These are phyloP conservation scores for Hypoxylon rickii DNA, from an alignment of 495 filamentous ascomycete species.

Conservation along the genomic window DNA sequence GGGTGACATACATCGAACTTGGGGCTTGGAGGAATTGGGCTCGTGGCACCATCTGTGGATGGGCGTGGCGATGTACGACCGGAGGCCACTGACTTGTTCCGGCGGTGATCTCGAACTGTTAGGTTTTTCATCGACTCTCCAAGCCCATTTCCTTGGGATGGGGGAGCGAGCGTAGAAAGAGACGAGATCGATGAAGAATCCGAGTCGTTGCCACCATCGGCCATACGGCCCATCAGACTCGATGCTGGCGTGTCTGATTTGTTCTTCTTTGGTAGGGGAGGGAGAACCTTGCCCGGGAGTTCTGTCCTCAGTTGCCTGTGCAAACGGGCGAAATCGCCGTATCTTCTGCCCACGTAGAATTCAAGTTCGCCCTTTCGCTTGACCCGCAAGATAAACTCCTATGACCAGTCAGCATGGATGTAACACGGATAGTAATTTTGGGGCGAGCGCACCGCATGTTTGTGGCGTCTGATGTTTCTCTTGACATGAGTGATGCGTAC, in stretches of 20 bases:
- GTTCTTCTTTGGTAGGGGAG: slow-evolving; percentile 88
- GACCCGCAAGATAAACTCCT: slow-evolving; percentile 91
- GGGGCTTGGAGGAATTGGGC: slow-evolving; percentile 14
- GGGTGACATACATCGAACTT: slow-evolving; percentile 29
- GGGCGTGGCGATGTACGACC: slow-evolving; percentile 44
- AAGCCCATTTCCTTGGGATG: slow-evolving; percentile 27
- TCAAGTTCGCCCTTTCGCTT: slow-evolving; percentile 72
- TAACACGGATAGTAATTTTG: background rate
- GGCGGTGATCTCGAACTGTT: slow-evolving; percentile 45
- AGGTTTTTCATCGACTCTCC: slow-evolving; percentile 47
- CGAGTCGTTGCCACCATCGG: slow-evolving; percentile 63
- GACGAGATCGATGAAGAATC: slow-evolving; percentile 81
- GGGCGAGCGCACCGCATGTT: slow-evolving; percentile 74
- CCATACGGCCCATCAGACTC: slow-evolving; percentile 49
- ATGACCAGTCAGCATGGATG: slow-evolving; percentile 22
- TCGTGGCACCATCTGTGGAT: slow-evolving; percentile 40
- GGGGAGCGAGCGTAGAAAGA: slow-evolving; percentile 58
- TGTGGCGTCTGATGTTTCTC: slow-evolving; percentile 86
- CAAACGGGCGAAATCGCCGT: slow-evolving; percentile 82
- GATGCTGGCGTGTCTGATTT: slow-evolving; percentile 69
- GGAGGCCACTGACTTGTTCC: slow-evolving; percentile 38
- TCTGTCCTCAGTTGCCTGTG: slow-evolving; percentile 81
- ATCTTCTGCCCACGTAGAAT: slow-evolving; percentile 79
- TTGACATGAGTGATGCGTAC: slow-evolving; percentile 81
- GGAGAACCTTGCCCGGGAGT: slow-evolving; percentile 87